Conservation (phyloP, 345 rosid genomes). For the Aurinia saxatilis region DNA sequence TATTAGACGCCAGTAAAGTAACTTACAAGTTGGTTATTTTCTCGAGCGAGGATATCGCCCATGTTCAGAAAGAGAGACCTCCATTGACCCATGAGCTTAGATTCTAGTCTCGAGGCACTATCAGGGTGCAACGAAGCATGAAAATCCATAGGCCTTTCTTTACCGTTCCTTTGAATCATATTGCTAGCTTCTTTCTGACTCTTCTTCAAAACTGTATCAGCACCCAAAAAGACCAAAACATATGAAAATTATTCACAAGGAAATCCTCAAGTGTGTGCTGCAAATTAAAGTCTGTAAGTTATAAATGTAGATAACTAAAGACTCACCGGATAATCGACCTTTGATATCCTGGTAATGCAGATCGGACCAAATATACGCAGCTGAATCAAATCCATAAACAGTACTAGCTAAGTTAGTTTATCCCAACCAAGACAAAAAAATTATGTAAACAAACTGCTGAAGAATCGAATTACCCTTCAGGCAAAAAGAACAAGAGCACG, state of each 20-base stretch:
- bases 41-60: conserved; percentile 58
- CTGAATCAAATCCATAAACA: conserved; percentile 37
- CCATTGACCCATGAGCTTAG: conserved; percentile 66
- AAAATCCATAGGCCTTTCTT: conserved; percentile 37
- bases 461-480: conserved; percentile 46
- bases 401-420: conserved; percentile 1
- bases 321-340: conserved; percentile 67
- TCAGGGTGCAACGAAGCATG: conserved; percentile 24
- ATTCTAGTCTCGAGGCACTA: conserved; percentile 41
- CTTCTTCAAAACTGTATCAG: conserved; percentile 54
- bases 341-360: conserved; percentile 85
- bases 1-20: background rate
- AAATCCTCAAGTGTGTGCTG: background rate
- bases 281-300: background rate
- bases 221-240: background rate
- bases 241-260: background rate
- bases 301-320: background rate
- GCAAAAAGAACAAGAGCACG: conserved; percentile 84
- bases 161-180: conserved; percentile 44
- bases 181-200: conserved; percentile 67
- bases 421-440: background rate
- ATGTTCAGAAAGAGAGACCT: conserved; percentile 71
- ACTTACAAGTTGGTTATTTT: conserved; percentile 78
- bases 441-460: background rate
- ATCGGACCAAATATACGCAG: conserved; percentile 90